Evolutionary conservation across 352 stramenopile genomes (phyloP).

Genomic region (Phytophthora tubulina): DNA sequence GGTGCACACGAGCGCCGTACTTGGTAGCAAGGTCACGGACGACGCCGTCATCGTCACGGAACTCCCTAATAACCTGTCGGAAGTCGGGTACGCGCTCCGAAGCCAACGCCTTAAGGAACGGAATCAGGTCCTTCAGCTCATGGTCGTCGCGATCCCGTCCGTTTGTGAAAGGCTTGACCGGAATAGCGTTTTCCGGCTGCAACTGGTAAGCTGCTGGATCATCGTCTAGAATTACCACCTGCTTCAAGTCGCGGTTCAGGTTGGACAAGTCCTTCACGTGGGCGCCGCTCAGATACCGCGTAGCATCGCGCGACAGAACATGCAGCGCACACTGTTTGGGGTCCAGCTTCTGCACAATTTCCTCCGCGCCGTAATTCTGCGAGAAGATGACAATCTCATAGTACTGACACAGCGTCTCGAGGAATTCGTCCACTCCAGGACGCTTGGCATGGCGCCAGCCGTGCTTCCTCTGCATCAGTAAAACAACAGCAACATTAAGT

Average conservation of each 20-base stretch:
- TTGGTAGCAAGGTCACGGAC: slow-evolving; percentile 81
- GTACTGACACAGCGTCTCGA: slow-evolving; percentile 87
- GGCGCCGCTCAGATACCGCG: slow-evolving; percentile 82
- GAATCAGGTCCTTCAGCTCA: slow-evolving; percentile 84
- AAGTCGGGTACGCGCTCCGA: slow-evolving; percentile 84
- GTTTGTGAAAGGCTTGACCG: slow-evolving; percentile 80
- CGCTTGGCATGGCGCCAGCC: slow-evolving; percentile 90
- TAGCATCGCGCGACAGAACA: slow-evolving; percentile 81
- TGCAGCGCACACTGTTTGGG: slow-evolving; percentile 88
- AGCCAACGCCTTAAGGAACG: slow-evolving; percentile 85
- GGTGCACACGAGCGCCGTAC: slow-evolving; percentile 79
- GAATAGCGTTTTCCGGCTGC: slow-evolving; percentile 88
- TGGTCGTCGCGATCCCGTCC: slow-evolving; percentile 83
- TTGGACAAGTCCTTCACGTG: slow-evolving; percentile 88
- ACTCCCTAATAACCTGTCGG: slow-evolving; percentile 77
- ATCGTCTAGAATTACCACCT: slow-evolving; percentile 89
- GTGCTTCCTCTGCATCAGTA: slow-evolving; percentile 73
- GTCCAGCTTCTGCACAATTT: slow-evolving; percentile 84
- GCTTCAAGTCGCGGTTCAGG: slow-evolving; percentile 82
- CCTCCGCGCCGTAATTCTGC: slow-evolving; percentile 84
- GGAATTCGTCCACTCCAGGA: slow-evolving; percentile 86
- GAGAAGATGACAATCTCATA: slow-evolving; percentile 92
- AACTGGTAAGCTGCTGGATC: slow-evolving; percentile 84
- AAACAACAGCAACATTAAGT: slow-evolving; percentile 1
- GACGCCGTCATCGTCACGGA: slow-evolving; percentile 85